phyloP scores from a whole-genome alignment of 805 yeast genomes.

The Ogataea neopini region DNA sequence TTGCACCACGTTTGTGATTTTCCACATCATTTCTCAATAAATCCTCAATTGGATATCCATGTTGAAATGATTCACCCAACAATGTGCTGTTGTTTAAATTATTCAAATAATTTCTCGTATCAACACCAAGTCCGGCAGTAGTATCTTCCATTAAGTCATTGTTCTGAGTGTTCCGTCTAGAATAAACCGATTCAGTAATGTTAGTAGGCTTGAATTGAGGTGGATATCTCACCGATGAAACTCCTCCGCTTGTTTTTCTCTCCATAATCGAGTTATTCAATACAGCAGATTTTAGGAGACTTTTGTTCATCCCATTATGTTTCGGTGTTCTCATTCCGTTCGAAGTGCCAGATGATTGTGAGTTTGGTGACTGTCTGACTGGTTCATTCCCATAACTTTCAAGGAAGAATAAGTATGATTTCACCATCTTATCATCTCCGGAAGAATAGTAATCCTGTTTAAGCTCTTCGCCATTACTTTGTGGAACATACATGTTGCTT shows the following conservation, averaged over 20 bases:
- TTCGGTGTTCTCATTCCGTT: conserved; percentile 1
- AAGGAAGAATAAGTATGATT: conserved; percentile 82
- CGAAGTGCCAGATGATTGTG: conserved; percentile 2
- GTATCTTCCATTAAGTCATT: conserved; percentile 30
- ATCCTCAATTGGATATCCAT: conserved; percentile 36
- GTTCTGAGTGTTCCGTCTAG: conserved; percentile 6
- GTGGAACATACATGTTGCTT: conserved; percentile 12
- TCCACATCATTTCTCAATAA: conserved; percentile 16
- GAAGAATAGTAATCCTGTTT: conserved; percentile 45
- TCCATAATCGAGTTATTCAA: conserved; percentile 24
- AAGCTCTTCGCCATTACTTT: conserved; percentile 31
- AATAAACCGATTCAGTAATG: conserved; percentile 21
- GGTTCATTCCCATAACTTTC: conserved; percentile 71
- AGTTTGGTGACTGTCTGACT: conserved; percentile 19
- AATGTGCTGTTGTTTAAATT: conserved; percentile 34
- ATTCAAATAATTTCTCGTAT: conserved; percentile 25
- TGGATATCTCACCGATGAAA: conserved; percentile 23
- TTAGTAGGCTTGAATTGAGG: conserved; percentile 21
- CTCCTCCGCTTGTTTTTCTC: conserved; percentile 10
- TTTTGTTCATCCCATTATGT: conserved; percentile 14
- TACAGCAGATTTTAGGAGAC: conserved; percentile 26
- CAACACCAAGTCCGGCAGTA: conserved; percentile 30
- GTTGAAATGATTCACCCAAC: conserved; percentile 47
- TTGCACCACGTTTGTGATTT: conserved; percentile 2
- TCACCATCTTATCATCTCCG: conserved; percentile 86